Conservation (phyloP, 2,329 filamentous ascomycete genomes). For the Penicillium sp. region DNA sequence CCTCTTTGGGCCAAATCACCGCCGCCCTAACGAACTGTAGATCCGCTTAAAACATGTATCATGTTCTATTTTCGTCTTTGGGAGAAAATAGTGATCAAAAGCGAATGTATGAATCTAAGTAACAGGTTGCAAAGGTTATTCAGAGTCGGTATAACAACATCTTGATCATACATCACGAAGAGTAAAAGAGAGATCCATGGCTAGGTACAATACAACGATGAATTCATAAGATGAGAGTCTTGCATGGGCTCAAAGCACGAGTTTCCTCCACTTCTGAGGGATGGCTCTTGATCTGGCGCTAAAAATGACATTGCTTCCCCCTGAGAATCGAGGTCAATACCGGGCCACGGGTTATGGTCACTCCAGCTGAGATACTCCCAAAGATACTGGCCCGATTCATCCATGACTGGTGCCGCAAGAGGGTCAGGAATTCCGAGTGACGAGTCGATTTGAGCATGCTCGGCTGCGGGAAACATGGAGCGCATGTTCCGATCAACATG, state of each 20-base stretch:
- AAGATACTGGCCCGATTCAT: slow-evolving; percentile 31
- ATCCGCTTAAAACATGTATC: no score
- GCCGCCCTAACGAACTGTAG: no score
- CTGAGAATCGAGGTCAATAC: slow-evolving; percentile 23
- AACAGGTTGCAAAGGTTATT: no score
- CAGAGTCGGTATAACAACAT: no score
- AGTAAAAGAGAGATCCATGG: neutral
- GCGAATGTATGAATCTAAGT: no score
- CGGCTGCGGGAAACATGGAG: slow-evolving; percentile 13
- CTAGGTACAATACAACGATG: slow-evolving; percentile 25
- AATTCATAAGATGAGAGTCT: slow-evolving; percentile 26
- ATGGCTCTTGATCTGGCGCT: slow-evolving; percentile 25
- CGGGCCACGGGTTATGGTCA: slow-evolving; percentile 31
- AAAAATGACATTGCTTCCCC: slow-evolving; percentile 23
- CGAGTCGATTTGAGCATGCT: slow-evolving; percentile 16
- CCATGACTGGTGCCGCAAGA: slow-evolving; percentile 21
- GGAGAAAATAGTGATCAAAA: no score
- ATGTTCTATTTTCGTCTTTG: no score
- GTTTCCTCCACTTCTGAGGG: slow-evolving; percentile 20
- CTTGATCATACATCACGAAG: neutral
- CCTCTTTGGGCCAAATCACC: no score
- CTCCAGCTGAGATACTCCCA: slow-evolving; percentile 39
- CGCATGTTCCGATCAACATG: slow-evolving; percentile 16
- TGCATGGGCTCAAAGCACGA: slow-evolving; percentile 21
- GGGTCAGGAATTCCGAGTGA: slow-evolving; percentile 20